Evolutionary conservation across 2,329 filamentous ascomycete species (phyloP).

Genomic region (Capronia epimyces): DNA sequence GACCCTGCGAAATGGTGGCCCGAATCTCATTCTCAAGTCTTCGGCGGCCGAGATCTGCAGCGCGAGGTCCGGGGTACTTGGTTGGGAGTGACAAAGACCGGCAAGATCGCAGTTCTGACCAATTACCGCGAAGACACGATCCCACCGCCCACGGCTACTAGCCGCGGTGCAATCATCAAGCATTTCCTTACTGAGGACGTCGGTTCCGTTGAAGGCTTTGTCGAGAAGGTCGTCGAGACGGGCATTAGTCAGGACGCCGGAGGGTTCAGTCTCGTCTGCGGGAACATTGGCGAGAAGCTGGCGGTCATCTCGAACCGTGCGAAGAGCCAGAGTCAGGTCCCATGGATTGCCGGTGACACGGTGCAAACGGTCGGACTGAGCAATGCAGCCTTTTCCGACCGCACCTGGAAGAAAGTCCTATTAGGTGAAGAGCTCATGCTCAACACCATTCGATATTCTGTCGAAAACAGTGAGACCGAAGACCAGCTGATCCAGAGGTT

Average conservation of each 20-base stretch:
- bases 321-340: conserved; percentile 45
- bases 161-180: conserved; percentile 56
- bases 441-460: conserved; percentile 45
- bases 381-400: conserved; percentile 56
- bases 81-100: conserved; percentile 58
- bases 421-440: conserved; percentile 52
- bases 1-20: conserved; percentile 57
- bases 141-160: conserved; percentile 44
- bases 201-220: conserved; percentile 46
- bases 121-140: conserved; percentile 56
- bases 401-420: conserved; percentile 57
- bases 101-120: conserved; percentile 57
- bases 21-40: conserved; percentile 49
- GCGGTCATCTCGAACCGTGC: conserved; percentile 60
- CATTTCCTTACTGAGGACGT: conserved; percentile 50
- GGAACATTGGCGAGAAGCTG: conserved; percentile 49
- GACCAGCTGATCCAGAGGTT: conserved; percentile 49
- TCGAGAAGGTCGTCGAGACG: conserved; percentile 50
- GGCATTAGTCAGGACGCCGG: conserved; percentile 54
- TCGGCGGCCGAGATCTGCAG: conserved; percentile 58
- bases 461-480: conserved; percentile 40
- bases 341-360: conserved; percentile 47
- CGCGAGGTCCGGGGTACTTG: conserved; percentile 57
- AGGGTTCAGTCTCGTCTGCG: conserved; percentile 59
- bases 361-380: conserved; percentile 54